phyloP scores from a whole-genome alignment of 2,329 filamentous ascomycete species.

The Pseudopyrenochaeta lycopersici region DNA sequence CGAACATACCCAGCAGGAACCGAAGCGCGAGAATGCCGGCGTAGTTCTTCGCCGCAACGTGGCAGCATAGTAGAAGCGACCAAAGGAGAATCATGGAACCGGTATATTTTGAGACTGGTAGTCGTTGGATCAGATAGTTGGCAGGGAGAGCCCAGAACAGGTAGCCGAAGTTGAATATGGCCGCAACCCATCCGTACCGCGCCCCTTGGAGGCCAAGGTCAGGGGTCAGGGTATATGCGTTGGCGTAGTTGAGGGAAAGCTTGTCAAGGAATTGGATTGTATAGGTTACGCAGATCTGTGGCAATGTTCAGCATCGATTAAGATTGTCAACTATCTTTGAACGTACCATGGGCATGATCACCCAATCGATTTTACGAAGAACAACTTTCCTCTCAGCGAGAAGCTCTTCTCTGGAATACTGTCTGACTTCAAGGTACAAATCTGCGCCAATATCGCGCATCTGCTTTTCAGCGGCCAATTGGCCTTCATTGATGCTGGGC shows the following conservation, averaged over 20 bases:
- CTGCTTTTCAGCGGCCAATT: conserved; percentile 42
- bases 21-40: conserved; percentile 45
- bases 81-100: conserved; percentile 53
- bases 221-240: conserved; percentile 47
- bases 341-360: conserved; percentile 57
- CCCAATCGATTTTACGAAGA: conserved; percentile 55
- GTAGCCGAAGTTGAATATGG: conserved; percentile 57
- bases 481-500: conserved; percentile 39
- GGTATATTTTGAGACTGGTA: conserved; percentile 49
- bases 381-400: conserved; percentile 54
- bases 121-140: conserved; percentile 49
- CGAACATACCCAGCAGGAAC: conserved; percentile 50
- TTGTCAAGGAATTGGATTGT: conserved; percentile 59
- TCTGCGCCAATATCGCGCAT: conserved; percentile 57
- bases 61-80: conserved; percentile 57
- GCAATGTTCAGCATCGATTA: not conserved
- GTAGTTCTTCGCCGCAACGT: conserved; percentile 50
- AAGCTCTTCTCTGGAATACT: conserved; percentile 55
- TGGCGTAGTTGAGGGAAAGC: conserved; percentile 53
- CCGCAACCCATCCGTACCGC: conserved; percentile 54
- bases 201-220: conserved; percentile 48
- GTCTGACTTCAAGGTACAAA: conserved; percentile 56
- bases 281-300: conserved; percentile 53
- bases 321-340: not conserved
- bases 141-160: conserved; percentile 53